phyloP scores from a whole-genome alignment of 371 early-diverging fungal species.

The Massospora cicadina region DNA sequence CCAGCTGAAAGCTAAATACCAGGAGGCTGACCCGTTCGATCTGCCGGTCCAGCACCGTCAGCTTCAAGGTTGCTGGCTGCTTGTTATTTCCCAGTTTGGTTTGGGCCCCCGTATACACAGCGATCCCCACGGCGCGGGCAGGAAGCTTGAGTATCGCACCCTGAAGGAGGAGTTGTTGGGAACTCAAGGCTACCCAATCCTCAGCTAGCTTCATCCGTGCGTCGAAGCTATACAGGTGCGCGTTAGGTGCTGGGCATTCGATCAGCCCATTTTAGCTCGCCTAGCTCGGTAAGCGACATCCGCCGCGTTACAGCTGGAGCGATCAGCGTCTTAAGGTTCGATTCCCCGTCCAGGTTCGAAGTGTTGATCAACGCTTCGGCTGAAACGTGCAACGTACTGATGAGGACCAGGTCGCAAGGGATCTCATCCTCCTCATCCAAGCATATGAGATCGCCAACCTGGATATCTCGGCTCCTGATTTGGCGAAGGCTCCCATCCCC shows the following conservation, averaged over 20 bases:
- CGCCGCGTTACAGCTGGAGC: conserved; percentile 27
- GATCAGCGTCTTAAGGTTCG: conserved; percentile 55
- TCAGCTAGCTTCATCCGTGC: conserved; percentile 27
- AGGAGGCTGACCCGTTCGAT: conserved; percentile 44
- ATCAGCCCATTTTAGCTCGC: conserved; percentile 21
- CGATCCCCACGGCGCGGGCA: conserved; percentile 47
- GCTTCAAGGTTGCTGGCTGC: conserved; percentile 42
- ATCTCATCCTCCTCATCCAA: conserved; percentile 58
- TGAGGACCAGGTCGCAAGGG: conserved; percentile 47
- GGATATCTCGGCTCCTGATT: conserved; percentile 34
- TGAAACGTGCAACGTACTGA: conserved; percentile 37
- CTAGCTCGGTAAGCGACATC: conserved; percentile 27
- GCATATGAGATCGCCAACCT: conserved; percentile 60
- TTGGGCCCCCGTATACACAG: conserved; percentile 67
- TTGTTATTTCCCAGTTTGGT: conserved; percentile 62
- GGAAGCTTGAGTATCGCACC: conserved; percentile 71
- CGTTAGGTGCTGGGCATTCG: conserved; percentile 24
- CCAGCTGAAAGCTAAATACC: conserved; percentile 36
- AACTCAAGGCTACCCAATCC: conserved; percentile 10
- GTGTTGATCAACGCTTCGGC: conserved; percentile 60
- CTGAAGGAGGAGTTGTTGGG: conserved; percentile 28
- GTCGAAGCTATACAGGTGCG: conserved; percentile 45
- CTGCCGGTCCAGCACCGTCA: conserved; percentile 36
- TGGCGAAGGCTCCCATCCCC: conserved; percentile 12
- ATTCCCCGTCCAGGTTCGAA: conserved; percentile 67